These are phyloP conservation scores for Kluyveromyces wickerhamii DNA, from an alignment of 805 yeast species.

Conservation along the genomic window DNA sequence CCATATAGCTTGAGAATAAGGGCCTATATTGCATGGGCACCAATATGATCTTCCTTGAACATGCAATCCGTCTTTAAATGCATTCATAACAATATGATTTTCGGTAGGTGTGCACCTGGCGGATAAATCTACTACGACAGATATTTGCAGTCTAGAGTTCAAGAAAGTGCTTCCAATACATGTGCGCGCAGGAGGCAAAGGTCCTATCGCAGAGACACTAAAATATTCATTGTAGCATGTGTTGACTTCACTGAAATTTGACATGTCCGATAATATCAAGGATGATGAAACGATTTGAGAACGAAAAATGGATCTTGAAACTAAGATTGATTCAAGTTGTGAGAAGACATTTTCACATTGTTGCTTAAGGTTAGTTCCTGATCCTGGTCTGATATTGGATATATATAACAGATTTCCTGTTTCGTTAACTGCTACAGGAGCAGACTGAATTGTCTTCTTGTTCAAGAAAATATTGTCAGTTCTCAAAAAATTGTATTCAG, in stretches of 20 bases:
- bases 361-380: slow-evolving; percentile 25
- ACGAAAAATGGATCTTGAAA: slow-evolving; percentile 26
- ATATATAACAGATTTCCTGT: slow-evolving; percentile 32
- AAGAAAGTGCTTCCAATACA: slow-evolving; percentile 62
- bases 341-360: slow-evolving; percentile 47
- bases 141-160: slow-evolving; percentile 37
- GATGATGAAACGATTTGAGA: slow-evolving; percentile 52
- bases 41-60: slow-evolving; percentile 91
- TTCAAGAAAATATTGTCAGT: slow-evolving; percentile 3
- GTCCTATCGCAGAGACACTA: slow-evolving; percentile 28
- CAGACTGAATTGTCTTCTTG: not conserved
- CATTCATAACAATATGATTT: slow-evolving; percentile 8
- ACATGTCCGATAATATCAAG: slow-evolving; percentile 57
- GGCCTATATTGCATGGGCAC: slow-evolving; percentile 99
- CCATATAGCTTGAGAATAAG: slow-evolving; percentile 79
- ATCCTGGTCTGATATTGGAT: slow-evolving; percentile 35
- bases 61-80: slow-evolving; percentile 62
- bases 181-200: slow-evolving; percentile 82
- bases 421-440: slow-evolving; percentile 11
- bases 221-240: slow-evolving; percentile 50
- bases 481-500: not conserved
- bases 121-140: slow-evolving; percentile 42
- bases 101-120: slow-evolving; percentile 4
- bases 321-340: slow-evolving; percentile 33
- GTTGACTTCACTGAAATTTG: slow-evolving; percentile 54